phyloP scores from a whole-genome alignment of 345 rosid genomes.

The Brassica napus region DNA sequence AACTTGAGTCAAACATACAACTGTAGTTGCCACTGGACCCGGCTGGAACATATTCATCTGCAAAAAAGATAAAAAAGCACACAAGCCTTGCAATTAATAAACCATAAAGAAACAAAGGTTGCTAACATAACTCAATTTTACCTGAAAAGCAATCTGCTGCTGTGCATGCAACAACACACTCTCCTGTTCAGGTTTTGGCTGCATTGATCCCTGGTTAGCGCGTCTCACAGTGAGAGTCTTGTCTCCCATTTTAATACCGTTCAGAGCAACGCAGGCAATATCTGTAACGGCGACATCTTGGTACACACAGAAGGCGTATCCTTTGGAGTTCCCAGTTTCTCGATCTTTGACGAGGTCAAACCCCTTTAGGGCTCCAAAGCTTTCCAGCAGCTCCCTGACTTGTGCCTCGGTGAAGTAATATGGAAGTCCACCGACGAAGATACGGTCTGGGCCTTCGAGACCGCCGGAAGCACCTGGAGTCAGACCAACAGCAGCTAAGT shows the following conservation, averaged over 20 bases:
- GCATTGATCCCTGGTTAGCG: slow-evolving; percentile 88
- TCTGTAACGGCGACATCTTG: slow-evolving; percentile 87
- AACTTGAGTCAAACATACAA: slow-evolving; percentile 85
- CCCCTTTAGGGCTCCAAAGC: slow-evolving; percentile 83
- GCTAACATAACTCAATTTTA: slow-evolving; percentile 16
- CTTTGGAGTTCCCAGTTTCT: slow-evolving; percentile 92
- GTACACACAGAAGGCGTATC: slow-evolving; percentile 90
- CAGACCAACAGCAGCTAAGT: slow-evolving; percentile 88
- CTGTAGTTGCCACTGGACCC: slow-evolving; percentile 51
- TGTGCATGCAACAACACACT: slow-evolving; percentile 80
- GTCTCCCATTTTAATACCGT: slow-evolving; percentile 95
- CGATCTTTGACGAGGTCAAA: slow-evolving; percentile 94
- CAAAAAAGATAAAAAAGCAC: not conserved
- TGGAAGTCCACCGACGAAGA: slow-evolving; percentile 92
- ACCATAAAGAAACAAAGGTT: not conserved
- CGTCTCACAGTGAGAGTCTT: slow-evolving; percentile 94
- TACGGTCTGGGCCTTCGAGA: slow-evolving; percentile 93
- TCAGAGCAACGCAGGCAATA: slow-evolving; percentile 87
- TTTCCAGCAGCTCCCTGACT: slow-evolving; percentile 86
- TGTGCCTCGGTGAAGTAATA: slow-evolving; percentile 91
- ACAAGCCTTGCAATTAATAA: no score
- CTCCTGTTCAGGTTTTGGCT: slow-evolving; percentile 90
- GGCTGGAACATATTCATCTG: slow-evolving; percentile 81
- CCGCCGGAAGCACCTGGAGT: slow-evolving; percentile 93
- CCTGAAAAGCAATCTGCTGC: slow-evolving; percentile 96